Evolutionary conservation across 106 monocot species (phyloP), one percentile per base, ranked within the genome.

Genomic region (Vanilla planifolia): DNA sequence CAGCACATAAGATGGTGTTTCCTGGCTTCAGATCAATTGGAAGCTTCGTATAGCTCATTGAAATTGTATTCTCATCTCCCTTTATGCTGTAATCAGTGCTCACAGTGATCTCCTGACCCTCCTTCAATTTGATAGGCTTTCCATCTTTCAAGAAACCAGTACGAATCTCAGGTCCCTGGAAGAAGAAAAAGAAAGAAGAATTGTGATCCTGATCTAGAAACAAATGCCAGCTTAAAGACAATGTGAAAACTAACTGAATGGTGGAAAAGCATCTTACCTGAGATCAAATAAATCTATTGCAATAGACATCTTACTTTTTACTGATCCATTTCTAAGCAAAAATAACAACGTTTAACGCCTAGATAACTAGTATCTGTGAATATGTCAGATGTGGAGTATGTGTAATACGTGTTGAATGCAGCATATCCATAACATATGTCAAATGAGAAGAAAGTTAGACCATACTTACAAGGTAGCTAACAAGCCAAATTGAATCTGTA

Each of bases 11-110:
- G 48, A 93, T 88, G 13, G 58, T 75, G 46, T 85, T 84, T 44
- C 85, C 88, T 21, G 93, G 93, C 72, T 85, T 84, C 60, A 93
- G 56, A 73, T 92, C 84, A 2, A 84, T 42, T 46, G 92, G 81
- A 21, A 92, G 84, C 33, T 92, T 92, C 84, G 88, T 85, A 73
- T 93, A 93, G 55, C 93, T 93, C 93, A 93, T 93, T 7, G 84
- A 58, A 36, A 93, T 93, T 52, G 60, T 84, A 4, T 73, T 71
- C 53, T 68, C 79, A 61, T 93, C 88, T 1, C 93, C 93, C 62
- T 93, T 88, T 30, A 88, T 64, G 59, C 39, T 37, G 50, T 93
- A 93, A 65, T 93, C 93, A 28, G 93, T 93, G 66, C 64, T 76
- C 15, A 93, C 60, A 14, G 77, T 93, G 16, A 93, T 76, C 73